phyloP scores from a whole-genome alignment of 2,329 filamentous ascomycete species.

The Aspergillus flavus region DNA sequence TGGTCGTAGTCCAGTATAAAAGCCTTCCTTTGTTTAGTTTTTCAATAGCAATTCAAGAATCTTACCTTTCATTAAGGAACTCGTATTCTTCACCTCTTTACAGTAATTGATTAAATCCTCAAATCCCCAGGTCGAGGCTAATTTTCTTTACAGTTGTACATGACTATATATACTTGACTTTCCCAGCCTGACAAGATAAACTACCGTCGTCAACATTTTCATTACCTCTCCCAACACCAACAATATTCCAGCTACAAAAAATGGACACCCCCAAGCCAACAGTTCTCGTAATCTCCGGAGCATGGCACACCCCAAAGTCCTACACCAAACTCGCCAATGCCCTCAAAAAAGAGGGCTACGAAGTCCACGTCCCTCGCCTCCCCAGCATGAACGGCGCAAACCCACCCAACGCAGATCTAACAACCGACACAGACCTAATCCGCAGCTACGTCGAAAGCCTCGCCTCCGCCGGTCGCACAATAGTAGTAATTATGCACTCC shows the following conservation, averaged over 20 bases:
- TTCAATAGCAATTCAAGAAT: no score
- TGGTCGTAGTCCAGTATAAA: no score
- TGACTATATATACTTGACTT: neutral
- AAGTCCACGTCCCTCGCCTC: slow-evolving; percentile 11
- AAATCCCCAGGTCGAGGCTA: neutral
- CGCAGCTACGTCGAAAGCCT: slow-evolving; percentile 6
- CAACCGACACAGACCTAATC: slow-evolving; percentile 3
- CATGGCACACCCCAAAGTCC: slow-evolving; percentile 7
- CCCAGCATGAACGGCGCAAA: slow-evolving; percentile 11
- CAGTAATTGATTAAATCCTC: no score
- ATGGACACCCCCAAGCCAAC: neutral
- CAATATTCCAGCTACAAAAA: neutral
- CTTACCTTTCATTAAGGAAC: no score
- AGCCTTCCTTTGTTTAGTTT: no score
- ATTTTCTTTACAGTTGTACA: neutral
- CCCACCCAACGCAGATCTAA: slow-evolving; percentile 12
- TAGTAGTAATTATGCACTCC: slow-evolving; percentile 15
- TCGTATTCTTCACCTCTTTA: no score
- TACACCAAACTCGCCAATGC: slow-evolving; percentile 4
- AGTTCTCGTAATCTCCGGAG: slow-evolving; percentile 1
- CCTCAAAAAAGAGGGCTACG: slow-evolving; percentile 2
- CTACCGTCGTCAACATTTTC: no score
- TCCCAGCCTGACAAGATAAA: neutral
- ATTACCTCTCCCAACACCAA: neutral
- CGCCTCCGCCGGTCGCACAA: neutral